phyloP scores from a whole-genome alignment of 306 rosid species.

The Rosa chinensis region DNA sequence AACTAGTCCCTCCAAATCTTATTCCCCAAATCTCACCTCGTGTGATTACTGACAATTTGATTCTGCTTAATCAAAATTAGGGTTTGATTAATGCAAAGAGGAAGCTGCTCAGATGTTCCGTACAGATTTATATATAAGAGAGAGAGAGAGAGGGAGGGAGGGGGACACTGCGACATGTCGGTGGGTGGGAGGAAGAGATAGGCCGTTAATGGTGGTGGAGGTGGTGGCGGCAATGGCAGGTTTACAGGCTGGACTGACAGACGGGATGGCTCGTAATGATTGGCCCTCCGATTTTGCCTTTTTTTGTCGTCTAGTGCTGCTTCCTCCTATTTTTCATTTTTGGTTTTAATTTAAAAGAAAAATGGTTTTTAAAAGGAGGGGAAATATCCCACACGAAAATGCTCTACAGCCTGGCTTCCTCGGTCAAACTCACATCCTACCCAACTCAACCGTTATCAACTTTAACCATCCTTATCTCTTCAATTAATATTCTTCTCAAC shows the following conservation, averaged over 20 bases:
- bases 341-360: neutral
- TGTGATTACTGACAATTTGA: constrained; percentile 7
- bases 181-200: constrained; percentile 31
- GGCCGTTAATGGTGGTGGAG: constrained; percentile 49
- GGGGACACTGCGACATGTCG: constrained; percentile 15
- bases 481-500: constrained; percentile 4
- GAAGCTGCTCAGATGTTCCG: neutral
- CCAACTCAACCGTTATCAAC: constrained; percentile 62
- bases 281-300: constrained; percentile 80
- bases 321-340: neutral
- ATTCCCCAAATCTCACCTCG: constrained; percentile 6
- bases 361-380: neutral
- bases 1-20: neutral
- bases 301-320: constrained; percentile 69
- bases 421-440: constrained; percentile 67
- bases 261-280: constrained; percentile 63
- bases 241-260: constrained; percentile 76
- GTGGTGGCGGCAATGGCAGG: constrained; percentile 46
- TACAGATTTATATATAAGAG: constrained; percentile 3
- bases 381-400: constrained; percentile 48
- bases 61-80: neutral
- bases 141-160: neutral
- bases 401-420: constrained; percentile 78
- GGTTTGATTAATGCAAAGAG: neutral
- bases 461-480: constrained; percentile 50